Conservation (phyloP, 176 grass and related monocot genomes). For the Lolium perenne region DNA sequence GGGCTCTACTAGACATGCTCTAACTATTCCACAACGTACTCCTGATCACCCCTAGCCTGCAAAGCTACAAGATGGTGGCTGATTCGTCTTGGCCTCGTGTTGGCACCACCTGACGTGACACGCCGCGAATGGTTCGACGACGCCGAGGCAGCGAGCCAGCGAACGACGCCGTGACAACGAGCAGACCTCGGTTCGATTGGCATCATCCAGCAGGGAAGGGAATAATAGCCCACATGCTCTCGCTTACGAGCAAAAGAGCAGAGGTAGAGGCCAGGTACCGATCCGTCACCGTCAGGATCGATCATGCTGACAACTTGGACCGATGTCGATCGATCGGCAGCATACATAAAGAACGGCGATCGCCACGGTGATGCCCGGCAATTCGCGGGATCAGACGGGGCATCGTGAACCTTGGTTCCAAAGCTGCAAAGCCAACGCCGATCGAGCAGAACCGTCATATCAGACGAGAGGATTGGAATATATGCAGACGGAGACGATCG, state of each 20-base stretch:
- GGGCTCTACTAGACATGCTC: too few species aligned
- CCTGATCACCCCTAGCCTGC: too few species aligned
- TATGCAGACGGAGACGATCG: background rate
- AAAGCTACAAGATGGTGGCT: too few species aligned
- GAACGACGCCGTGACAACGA: background rate
- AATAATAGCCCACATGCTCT: background rate
- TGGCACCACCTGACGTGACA: background rate
- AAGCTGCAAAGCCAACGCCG: constrained; percentile 1
- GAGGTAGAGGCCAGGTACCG: background rate
- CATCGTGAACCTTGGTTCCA: background rate
- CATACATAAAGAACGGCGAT: constrained; percentile 39
- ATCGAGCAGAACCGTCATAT: constrained; percentile 4
- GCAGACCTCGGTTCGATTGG: background rate
- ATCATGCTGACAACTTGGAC: background rate
- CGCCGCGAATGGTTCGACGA: background rate
- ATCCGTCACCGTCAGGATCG: constrained; percentile 18
- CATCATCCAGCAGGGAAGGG: background rate
- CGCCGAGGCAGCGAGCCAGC: background rate
- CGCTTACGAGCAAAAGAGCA: background rate
- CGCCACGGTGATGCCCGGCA: background rate
- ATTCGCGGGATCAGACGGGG: background rate
- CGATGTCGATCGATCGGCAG: background rate
- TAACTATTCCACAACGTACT: too few species aligned
- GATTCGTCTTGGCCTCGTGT: background rate
- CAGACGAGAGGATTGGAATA: background rate